Evolutionary conservation across 345 rosid genomes (phyloP).

Genomic region (Eucalyptus erythrocorys): DNA sequence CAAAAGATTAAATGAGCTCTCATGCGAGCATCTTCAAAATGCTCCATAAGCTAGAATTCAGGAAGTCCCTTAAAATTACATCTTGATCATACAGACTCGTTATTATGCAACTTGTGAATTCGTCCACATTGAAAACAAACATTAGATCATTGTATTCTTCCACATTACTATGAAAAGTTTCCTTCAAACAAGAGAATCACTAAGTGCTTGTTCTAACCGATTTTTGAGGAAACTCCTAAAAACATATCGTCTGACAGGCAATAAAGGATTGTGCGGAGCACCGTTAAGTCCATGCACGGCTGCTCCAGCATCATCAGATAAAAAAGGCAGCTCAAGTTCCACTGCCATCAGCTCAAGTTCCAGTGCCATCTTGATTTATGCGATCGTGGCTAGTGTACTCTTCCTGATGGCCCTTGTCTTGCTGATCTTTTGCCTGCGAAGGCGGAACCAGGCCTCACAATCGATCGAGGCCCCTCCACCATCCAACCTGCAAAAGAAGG

Average conservation of each 20-base stretch:
- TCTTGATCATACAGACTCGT: neutral
- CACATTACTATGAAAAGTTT: neutral
- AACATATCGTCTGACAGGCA: slow-evolving; percentile 25
- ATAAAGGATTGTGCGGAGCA: slow-evolving; percentile 52
- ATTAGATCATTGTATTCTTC: neutral
- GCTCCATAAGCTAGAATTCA: neutral
- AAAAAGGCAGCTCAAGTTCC: neutral
- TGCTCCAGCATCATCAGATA: neutral
- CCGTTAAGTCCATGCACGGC: slow-evolving; percentile 21
- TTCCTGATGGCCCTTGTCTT: neutral
- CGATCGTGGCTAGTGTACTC: slow-evolving; percentile 5
- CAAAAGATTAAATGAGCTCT: neutral
- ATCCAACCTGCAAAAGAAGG: slow-evolving; percentile 28
- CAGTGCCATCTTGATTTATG: neutral
- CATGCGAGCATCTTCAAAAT: neutral
- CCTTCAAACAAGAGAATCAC: neutral
- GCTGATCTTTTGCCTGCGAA: slow-evolving; percentile 1
- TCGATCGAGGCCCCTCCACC: slow-evolving; percentile 32
- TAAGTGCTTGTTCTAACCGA: neutral
- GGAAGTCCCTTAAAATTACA: neutral
- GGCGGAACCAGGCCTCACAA: neutral
- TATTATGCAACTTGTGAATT: neutral
- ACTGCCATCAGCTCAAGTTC: neutral
- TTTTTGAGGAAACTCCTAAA: neutral
- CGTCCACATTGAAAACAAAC: neutral